These are phyloP conservation scores for Populus hybrid DNA, from an alignment of 441 rosid species.

Conservation along the genomic window DNA sequence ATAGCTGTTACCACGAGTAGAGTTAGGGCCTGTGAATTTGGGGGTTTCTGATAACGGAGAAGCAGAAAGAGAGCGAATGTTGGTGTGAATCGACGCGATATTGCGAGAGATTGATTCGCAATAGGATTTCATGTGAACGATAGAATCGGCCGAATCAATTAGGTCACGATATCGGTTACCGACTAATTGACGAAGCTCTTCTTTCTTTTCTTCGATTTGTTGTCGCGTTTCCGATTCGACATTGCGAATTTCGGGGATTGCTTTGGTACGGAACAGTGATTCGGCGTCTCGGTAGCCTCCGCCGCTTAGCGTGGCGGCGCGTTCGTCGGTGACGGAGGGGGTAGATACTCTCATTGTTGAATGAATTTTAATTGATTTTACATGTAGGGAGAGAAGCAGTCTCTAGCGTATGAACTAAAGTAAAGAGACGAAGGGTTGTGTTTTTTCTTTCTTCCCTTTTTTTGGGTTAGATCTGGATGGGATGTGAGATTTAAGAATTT, in stretches of 20 bases:
- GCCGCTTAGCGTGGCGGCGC: constrained; percentile 34
- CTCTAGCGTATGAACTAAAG: neutral
- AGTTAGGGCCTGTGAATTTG: constrained; percentile 31
- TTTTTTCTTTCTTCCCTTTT: too few species aligned
- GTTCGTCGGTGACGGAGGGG: constrained; percentile 31
- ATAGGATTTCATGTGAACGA: constrained; percentile 78
- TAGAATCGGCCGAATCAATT: constrained; percentile 94
- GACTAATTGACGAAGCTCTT: constrained; percentile 85
- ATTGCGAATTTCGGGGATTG: constrained; percentile 72
- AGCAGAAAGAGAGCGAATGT: constrained; percentile 61
- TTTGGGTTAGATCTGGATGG: neutral
- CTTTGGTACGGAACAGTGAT: constrained; percentile 70
- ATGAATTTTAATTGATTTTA: neutral
- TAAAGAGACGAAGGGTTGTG: neutral
- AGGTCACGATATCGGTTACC: constrained; percentile 91
- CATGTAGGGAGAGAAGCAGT: neutral
- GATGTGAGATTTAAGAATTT: neutral
- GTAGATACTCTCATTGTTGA: constrained; percentile 40
- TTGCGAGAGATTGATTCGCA: constrained; percentile 69
- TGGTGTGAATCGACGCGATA: constrained; percentile 57
- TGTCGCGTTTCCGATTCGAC: constrained; percentile 63
- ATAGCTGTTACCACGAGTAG: constrained; percentile 44
- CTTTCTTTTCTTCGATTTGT: constrained; percentile 88
- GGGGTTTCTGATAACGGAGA: constrained; percentile 54
- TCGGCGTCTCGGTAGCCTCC: constrained; percentile 82